Evolutionary conservation across 768 basidiomycete species (phyloP).

Genomic region (Naematelia encephala): DNA sequence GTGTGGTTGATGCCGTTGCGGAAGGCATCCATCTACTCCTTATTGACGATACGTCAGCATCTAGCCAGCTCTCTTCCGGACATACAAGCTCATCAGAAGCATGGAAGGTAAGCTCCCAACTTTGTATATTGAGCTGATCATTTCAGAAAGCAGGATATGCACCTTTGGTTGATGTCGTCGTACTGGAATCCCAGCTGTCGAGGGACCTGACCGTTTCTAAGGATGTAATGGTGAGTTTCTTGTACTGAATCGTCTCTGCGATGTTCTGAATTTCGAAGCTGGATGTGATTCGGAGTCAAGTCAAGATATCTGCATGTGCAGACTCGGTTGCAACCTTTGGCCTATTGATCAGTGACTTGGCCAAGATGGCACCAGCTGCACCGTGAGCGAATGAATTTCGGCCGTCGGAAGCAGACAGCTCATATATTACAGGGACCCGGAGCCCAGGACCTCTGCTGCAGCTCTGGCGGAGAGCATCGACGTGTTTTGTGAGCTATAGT

Average conservation of each 20-base stretch:
- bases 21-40: slow-evolving; percentile 58
- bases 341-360: slow-evolving; percentile 34
- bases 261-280: slow-evolving; percentile 15
- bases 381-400: slow-evolving; percentile 15
- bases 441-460: slow-evolving; percentile 10
- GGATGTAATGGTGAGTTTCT: slow-evolving; percentile 19
- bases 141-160: slow-evolving; percentile 40
- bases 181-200: slow-evolving; percentile 24
- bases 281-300: slow-evolving; percentile 22
- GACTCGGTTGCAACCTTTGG: slow-evolving; percentile 47
- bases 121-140: not conserved
- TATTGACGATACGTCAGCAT: slow-evolving; percentile 57
- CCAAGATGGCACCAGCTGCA: slow-evolving; percentile 24
- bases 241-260: not conserved
- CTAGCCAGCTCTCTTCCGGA: slow-evolving; percentile 22
- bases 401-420: not conserved
- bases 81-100: slow-evolving; percentile 52
- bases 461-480: slow-evolving; percentile 33
- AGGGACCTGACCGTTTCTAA: slow-evolving; percentile 17
- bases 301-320: slow-evolving; percentile 46
- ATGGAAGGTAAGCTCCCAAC: slow-evolving; percentile 63
- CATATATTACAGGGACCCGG: not conserved
- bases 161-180: slow-evolving; percentile 24
- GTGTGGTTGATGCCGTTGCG: slow-evolving; percentile 57
- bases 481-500: slow-evolving; percentile 20